Base-by-base conservation (phyloP, 306 rosid genomes). In the Albizia julibrissin region DNA sequence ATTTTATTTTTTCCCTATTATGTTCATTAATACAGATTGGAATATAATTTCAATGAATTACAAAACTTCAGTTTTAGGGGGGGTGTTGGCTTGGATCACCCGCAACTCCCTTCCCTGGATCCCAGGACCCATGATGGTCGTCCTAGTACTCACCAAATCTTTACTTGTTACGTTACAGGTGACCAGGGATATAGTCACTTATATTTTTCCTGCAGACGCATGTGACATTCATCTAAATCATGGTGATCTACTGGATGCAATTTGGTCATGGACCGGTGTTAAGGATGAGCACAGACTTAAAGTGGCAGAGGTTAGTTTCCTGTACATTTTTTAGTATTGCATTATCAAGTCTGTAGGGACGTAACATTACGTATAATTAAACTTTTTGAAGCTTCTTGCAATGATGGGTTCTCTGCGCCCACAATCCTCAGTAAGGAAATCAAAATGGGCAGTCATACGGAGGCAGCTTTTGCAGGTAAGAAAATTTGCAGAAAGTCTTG, bases 241-340 rank as follows among this genome's bases (percentile, higher is more conserved):
- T 43, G 97, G 91, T 80, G 91, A 84, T 78, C 89, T 95, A 72
- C 84, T 95, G 76, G 93, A 91, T 83, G 94, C 97, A 86, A 89
- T 95, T 87, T 95, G 99, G 99, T 90, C 98, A 50, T 95, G 98
- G 99, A 91, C 78, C 72, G 99, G 99, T 87, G 89, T 95, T 79
- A 82, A 90, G 89, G 90, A 87, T 75, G 97, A 90, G 81, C 91
- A 90, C 42, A 93, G 98, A 84, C 88, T 81, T 47, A 93, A 95
- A 95, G 98, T 93, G 79, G 98, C 97, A 10, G 99, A 95, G 97
- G 99, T 95, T 90, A 75, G 84, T 82, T 82, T 77, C 76, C 79
- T n/a, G n/a, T 72, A 76, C 77, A 75, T 65, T 70, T 56, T 19
- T 49, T 79, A 80, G 56, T 76, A 70, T 44, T 78, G 52, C 69